Percentiles rank a stretch among this genome's conserved stretches.
These are phyloP conservation scores for Cicer cuneatum DNA, from an alignment of 306 rosid species.

Conservation along the genomic window DNA sequence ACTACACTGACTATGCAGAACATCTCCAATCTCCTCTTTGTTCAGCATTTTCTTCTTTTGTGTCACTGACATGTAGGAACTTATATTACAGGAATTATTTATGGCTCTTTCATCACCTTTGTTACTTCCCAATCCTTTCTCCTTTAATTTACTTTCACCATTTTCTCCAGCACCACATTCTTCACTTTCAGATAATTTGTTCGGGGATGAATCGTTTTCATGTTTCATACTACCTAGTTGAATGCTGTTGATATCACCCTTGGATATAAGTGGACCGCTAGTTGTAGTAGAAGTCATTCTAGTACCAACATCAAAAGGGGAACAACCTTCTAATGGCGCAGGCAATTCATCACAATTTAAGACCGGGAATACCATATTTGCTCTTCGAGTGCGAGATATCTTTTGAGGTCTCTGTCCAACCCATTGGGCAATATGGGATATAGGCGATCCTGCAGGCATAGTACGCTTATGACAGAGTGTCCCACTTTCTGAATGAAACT, in stretches of 20 bases:
- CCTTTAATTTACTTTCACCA: constrained; percentile 67
- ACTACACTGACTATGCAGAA: constrained; percentile 67
- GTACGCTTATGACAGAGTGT: constrained; percentile 64
- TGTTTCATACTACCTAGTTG: constrained; percentile 57
- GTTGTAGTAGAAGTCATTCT: constrained; percentile 56
- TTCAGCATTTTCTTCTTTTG: constrained; percentile 57
- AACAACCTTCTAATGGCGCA: constrained; percentile 59
- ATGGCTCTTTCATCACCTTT: constrained; percentile 57
- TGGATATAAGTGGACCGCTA: constrained; percentile 61
- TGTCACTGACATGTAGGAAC: constrained; percentile 48
- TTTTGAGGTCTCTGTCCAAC: constrained; percentile 90
- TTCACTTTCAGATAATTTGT: constrained; percentile 79
- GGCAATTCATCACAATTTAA: constrained; percentile 66
- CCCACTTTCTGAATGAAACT: constrained; percentile 56
- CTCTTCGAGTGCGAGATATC: constrained; percentile 79
- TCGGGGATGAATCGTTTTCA: constrained; percentile 64
- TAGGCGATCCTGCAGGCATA: constrained; percentile 61
- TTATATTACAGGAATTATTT: constrained; percentile 52
- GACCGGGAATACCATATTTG: constrained; percentile 76
- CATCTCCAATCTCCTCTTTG: constrained; percentile 66
- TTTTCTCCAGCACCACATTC: constrained; percentile 71
- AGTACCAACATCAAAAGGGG: constrained; percentile 67
- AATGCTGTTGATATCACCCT: constrained; percentile 49
- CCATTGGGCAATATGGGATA: constrained; percentile 85
- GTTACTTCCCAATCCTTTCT: constrained; percentile 57